phyloP scores from a whole-genome alignment of 306 rosid species.

The Cicer judaicum region DNA sequence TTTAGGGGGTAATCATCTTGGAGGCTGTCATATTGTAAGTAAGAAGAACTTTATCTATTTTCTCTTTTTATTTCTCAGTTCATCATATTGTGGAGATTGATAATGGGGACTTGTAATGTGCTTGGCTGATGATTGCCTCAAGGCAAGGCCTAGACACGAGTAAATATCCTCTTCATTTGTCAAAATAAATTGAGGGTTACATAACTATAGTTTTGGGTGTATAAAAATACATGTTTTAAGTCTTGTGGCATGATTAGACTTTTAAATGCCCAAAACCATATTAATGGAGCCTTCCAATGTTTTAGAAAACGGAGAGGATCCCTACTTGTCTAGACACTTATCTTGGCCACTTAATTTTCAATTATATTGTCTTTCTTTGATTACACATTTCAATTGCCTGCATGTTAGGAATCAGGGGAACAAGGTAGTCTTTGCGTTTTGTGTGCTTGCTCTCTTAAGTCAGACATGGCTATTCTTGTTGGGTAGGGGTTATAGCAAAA shows the following conservation, averaged over 20 bases:
- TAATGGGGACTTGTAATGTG: not conserved
- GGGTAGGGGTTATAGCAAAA: conserved; percentile 1
- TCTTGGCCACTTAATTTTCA: conserved; percentile 7
- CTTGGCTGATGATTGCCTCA: not conserved
- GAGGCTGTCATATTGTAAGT: not conserved
- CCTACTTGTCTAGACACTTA: conserved; percentile 1
- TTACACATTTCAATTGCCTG: conserved; percentile 10
- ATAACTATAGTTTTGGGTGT: no score
- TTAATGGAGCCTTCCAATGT: no score
- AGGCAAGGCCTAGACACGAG: not conserved
- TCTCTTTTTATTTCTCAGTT: not conserved
- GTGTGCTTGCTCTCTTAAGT: conserved; percentile 14
- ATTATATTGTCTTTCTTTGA: not conserved
- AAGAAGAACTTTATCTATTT: not conserved
- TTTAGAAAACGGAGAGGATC: no score
- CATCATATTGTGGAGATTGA: not conserved
- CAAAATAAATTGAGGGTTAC: no score
- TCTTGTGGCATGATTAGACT: no score
- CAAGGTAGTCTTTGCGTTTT: not conserved
- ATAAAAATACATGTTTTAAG: no score
- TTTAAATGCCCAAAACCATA: no score
- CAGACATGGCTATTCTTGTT: conserved; percentile 5
- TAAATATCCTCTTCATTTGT: no score
- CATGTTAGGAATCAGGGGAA: not conserved
- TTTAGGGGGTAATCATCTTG: conserved; percentile 15